Evolutionary conservation across 176 grass and related monocot species (phyloP).

Genomic region (Cymbopogon citratus): DNA sequence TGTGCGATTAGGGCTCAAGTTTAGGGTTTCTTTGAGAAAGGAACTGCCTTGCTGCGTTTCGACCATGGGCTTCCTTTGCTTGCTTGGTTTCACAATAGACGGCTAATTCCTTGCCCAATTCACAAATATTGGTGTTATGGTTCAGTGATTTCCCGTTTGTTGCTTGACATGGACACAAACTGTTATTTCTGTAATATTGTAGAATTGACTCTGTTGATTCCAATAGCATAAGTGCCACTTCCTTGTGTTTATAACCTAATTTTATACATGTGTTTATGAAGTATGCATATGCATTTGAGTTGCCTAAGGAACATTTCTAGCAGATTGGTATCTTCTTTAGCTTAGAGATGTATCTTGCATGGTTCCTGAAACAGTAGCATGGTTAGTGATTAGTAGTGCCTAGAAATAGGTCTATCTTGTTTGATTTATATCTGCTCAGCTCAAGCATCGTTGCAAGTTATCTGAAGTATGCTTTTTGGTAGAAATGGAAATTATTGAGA

Average conservation of each 20-base stretch:
- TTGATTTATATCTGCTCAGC: not conserved
- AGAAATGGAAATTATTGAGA: not conserved
- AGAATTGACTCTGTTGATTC: not conserved
- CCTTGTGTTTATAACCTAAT: not conserved
- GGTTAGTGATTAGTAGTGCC: not conserved
- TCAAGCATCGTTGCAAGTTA: not conserved
- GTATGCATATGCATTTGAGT: not conserved
- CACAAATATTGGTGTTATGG: not conserved
- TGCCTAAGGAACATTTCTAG: slow-evolving; percentile 6
- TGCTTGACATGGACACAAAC: not conserved
- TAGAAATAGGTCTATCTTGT: not conserved
- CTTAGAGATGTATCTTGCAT: not conserved
- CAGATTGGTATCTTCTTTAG: not conserved
- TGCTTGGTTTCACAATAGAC: not conserved
- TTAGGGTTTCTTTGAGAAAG: slow-evolving; percentile 1
- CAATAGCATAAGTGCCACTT: not conserved
- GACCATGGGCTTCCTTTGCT: not conserved
- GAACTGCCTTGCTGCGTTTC: slow-evolving; percentile 12
- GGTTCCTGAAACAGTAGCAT: not conserved
- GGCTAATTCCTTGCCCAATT: not conserved
- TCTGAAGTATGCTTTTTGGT: not conserved
- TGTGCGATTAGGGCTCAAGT: slow-evolving; percentile 8
- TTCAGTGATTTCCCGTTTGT: not conserved
- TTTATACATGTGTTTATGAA: not conserved
- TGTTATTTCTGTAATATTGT: not conserved